Evolutionary conservation across 306 rosid species (phyloP).

Genomic region (Quercus aquifolioides): DNA sequence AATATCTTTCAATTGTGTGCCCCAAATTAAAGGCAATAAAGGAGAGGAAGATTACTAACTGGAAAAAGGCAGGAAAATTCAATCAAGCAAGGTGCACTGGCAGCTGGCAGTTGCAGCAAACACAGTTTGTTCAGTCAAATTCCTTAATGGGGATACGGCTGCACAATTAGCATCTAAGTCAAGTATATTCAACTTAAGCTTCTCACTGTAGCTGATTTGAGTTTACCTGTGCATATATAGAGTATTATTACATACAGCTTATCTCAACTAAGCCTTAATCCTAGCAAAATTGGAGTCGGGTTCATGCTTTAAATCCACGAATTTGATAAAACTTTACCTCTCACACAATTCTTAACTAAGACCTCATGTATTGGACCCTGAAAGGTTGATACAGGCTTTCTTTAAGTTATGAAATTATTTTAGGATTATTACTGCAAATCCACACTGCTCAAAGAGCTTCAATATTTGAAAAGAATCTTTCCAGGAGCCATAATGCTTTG

Average conservation of each 20-base stretch:
- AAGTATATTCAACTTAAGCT: not conserved
- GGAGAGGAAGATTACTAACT: not conserved
- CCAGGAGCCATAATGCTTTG: not conserved
- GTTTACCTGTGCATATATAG: not conserved
- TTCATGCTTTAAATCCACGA: too few species aligned
- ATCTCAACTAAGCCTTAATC: too few species aligned
- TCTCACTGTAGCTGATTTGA: not conserved
- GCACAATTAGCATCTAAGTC: not conserved
- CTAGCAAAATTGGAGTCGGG: too few species aligned
- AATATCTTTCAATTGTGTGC: not conserved
- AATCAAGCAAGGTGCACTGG: not conserved
- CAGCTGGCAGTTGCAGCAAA: not conserved
- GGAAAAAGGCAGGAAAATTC: not conserved
- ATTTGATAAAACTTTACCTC: too few species aligned
- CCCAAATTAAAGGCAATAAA: not conserved
- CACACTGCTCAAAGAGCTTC: not conserved
- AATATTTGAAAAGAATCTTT: slow-evolving; percentile 5
- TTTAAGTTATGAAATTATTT: too few species aligned
- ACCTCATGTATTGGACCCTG: not conserved
- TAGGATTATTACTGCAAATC: too few species aligned
- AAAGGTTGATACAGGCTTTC: not conserved
- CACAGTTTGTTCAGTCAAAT: not conserved
- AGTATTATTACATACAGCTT: too few species aligned
- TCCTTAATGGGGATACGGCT: not conserved
- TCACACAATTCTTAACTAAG: not conserved